Conservation (phyloP, 345 rosid species). For the Moricandia arvensis region DNA sequence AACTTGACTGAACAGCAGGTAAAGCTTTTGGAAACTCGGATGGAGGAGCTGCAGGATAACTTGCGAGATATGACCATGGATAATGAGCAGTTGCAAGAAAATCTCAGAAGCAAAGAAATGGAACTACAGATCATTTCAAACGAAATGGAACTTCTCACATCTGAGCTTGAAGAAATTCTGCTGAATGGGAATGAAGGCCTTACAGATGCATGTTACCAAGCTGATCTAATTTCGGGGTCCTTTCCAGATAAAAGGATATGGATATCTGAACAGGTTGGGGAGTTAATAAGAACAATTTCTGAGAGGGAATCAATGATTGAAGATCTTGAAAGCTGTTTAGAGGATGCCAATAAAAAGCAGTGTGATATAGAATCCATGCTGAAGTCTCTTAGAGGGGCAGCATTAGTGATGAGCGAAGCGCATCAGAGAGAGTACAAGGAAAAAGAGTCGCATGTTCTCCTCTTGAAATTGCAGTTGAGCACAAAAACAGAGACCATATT, state of each 20-base stretch:
- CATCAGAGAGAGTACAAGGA: slow-evolving; percentile 76
- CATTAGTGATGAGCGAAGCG: slow-evolving; percentile 78
- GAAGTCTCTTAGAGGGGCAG: slow-evolving; percentile 82
- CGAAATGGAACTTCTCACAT: slow-evolving; percentile 73
- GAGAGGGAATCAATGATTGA: slow-evolving; percentile 76
- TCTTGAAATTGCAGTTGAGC: slow-evolving; percentile 55
- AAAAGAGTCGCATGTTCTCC: slow-evolving; percentile 60
- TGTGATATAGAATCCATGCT: slow-evolving; percentile 76
- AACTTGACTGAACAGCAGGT: slow-evolving; percentile 45
- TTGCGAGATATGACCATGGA: slow-evolving; percentile 47
- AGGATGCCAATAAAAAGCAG: slow-evolving; percentile 71
- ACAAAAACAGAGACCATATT: slow-evolving; percentile 43
- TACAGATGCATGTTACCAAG: slow-evolving; percentile 65
- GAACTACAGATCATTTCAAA: slow-evolving; percentile 54
- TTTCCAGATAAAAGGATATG: slow-evolving; percentile 76
- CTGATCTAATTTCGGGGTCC: slow-evolving; percentile 58
- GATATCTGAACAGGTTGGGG: slow-evolving; percentile 83
- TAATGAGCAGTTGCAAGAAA: slow-evolving; percentile 49
- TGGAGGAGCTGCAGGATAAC: slow-evolving; percentile 54
- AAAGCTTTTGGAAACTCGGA: slow-evolving; percentile 49
- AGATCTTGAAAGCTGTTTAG: slow-evolving; percentile 78
- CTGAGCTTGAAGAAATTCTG: slow-evolving; percentile 75
- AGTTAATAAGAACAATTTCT: slow-evolving; percentile 55
- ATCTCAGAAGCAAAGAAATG: slow-evolving; percentile 59
- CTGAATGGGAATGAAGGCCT: slow-evolving; percentile 66